Conservation (phyloP, 106 monocot species). For the Dendrobium chrysotoxum region DNA sequence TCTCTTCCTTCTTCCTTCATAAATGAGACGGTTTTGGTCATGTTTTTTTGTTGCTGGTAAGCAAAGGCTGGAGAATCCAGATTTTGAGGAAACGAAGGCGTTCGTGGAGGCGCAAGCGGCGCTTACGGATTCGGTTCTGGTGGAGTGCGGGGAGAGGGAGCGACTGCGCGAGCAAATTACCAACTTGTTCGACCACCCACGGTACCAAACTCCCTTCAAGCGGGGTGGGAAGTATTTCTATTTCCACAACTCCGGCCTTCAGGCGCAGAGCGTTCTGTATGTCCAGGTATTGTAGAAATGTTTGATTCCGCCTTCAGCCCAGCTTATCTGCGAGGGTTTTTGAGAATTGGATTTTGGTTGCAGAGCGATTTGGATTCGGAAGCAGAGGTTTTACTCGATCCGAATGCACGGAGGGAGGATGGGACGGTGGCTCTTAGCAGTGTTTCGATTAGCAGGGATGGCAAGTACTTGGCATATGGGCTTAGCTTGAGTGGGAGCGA, state of each 20-base stretch:
- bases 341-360: conserved; percentile 7
- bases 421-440: conserved; percentile 62
- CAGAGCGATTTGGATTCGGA: conserved; percentile 53
- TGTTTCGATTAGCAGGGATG: conserved; percentile 56
- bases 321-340: neutral
- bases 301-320: neutral
- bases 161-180: conserved; percentile 43
- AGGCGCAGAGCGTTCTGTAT: conserved; percentile 80
- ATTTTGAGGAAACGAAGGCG: conserved; percentile 75
- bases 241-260: conserved; percentile 82
- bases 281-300: conserved; percentile 41
- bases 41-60: neutral
- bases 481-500: conserved; percentile 83
- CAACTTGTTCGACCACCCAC: conserved; percentile 61
- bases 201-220: conserved; percentile 55
- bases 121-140: conserved; percentile 58
- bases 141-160: conserved; percentile 47
- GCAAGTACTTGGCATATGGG: conserved; percentile 72
- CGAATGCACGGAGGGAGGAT: conserved; percentile 73
- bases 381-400: conserved; percentile 72
- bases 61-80: conserved; percentile 88
- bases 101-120: conserved; percentile 66
- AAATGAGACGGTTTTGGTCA: neutral
- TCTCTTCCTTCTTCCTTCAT: neutral
- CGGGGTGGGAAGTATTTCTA: conserved; percentile 71